Base-by-base conservation (phyloP, 495 filamentous ascomycete genomes). In the Neurospora sp. region DNA sequence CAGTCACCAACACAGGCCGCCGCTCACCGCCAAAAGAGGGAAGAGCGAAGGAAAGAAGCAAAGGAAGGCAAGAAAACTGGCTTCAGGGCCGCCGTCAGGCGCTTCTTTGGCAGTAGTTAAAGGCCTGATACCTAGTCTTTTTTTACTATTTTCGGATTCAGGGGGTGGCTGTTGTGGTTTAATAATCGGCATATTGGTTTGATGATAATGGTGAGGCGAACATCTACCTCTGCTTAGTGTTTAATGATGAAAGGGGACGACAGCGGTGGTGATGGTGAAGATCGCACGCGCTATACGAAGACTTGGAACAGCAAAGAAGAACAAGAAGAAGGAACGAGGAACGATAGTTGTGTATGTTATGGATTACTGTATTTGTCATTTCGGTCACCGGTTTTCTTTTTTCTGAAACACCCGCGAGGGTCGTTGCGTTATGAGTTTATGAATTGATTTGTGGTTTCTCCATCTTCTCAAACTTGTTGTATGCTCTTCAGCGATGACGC, bases 51-150 rank as follows among this genome's bases (percentile, higher is more conserved):
- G 74, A 73, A 72, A 73, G 76, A 96, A 78, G 92, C 94, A 80
- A 93, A 92, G 76, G 84, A 94, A 74, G 94, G 97, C 83, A 85
- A 93, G 74, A 88, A 88, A 76, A 96, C 96, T 79, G 89, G 93
- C 39, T 83, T 91, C 61, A 97, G 97, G 80, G 90, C 87, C 2
- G 82, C 79, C 5, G 66, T 82, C 42, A 82, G 80, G 78, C 75
- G 77, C 72, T 76, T 82, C 69, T 82, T 82, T 46, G 53, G 53
- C 53, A 61, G 53, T 27, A 61, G 27, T 61, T 61, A 35, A 35
- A 35, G 53, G 22, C 53, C 53, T 61, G 12, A 61, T 3, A 27
- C 14, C 8, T 61, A 31, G 12, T 4, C 14, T 35, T 18, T 31
- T 61, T 35, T 44, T 1, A 31, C 12, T 9, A 16, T 18, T 61